These are phyloP conservation scores for Adansonia gregorii DNA, from an alignment of 441 rosid species.

Conservation along the genomic window DNA sequence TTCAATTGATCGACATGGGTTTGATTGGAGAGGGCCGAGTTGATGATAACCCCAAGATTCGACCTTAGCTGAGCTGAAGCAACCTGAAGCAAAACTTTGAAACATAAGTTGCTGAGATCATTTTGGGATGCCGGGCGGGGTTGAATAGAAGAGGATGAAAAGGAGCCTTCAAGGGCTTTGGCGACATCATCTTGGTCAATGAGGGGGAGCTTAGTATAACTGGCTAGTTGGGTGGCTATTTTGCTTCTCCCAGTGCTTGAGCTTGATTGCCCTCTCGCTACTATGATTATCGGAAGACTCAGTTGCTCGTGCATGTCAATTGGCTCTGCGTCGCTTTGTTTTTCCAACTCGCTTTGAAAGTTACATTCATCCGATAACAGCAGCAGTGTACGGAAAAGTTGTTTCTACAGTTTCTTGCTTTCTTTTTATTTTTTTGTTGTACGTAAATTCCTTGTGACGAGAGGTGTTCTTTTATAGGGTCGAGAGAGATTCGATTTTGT, in stretches of 20 bases:
- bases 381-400: too few relatives aligned
- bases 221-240: background rate
- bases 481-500: too few relatives aligned
- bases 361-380: too few relatives aligned
- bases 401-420: too few relatives aligned
- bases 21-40: background rate
- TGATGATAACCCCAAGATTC: background rate
- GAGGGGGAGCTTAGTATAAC: background rate
- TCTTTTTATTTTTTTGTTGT: too few relatives aligned
- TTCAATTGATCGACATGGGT: background rate
- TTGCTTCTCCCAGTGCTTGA: background rate
- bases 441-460: too few relatives aligned
- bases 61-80: background rate
- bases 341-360: background rate
- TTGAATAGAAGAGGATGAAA: background rate
- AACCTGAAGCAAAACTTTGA: background rate
- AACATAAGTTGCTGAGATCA: background rate
- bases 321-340: background rate
- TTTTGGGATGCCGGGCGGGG: background rate
- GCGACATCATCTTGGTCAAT: background rate
- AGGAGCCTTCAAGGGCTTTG: background rate
- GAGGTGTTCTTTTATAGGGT: too few relatives aligned
- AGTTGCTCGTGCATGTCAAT: background rate
- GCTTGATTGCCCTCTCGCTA: background rate
- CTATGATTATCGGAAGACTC: background rate